Conservation (phyloP, 176 grass and related monocot genomes). For the Carex littledalei region DNA sequence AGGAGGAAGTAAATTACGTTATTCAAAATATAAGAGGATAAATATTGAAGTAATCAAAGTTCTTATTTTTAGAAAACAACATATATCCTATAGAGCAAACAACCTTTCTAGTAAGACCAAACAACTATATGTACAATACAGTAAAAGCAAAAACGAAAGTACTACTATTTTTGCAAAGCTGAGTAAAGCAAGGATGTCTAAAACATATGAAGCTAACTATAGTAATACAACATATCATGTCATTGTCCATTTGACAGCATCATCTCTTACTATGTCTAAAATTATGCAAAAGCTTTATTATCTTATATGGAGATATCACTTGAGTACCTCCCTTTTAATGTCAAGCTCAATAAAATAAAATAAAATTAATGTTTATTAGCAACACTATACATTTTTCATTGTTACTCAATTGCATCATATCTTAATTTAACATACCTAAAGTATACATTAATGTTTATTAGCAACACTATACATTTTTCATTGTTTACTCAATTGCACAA, state of each 20-base stretch:
- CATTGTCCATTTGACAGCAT: background rate
- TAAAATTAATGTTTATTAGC: background rate
- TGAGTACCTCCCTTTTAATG: background rate
- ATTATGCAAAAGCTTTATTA: background rate
- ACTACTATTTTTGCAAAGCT: background rate
- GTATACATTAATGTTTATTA: background rate
- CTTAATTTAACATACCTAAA: background rate
- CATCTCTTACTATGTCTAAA: background rate
- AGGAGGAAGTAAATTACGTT: background rate
- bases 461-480: background rate
- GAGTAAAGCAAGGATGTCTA: background rate
- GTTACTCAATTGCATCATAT: background rate
- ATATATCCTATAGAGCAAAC: background rate
- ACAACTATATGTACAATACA: conserved; percentile 3
- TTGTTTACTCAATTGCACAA: background rate
- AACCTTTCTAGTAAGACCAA: background rate
- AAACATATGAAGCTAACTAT: conserved; percentile 1
- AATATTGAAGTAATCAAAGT: background rate
- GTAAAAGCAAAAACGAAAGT: background rate
- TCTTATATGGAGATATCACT: background rate
- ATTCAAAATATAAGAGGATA: background rate
- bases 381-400: background rate
- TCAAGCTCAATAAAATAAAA: background rate
- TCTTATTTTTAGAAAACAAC: background rate
- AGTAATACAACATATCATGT: background rate